Conservation (phyloP, 805 yeast genomes). For the Kodamaea fukazawae region DNA sequence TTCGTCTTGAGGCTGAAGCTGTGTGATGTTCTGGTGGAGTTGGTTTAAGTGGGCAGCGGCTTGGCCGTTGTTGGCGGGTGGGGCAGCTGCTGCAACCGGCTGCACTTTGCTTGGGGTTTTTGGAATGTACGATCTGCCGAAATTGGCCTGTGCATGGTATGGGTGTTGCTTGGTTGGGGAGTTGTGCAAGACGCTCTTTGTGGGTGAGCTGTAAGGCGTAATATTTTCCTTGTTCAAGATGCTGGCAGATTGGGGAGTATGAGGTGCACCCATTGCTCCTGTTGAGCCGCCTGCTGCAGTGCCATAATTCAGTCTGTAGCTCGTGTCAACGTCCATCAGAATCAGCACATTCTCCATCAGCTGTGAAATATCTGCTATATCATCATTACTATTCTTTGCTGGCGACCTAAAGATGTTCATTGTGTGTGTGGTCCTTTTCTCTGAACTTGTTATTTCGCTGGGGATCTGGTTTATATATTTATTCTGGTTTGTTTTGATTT, state of each 20-base stretch:
- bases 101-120: background rate
- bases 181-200: slow-evolving; percentile 34
- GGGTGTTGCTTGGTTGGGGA: slow-evolving; percentile 19
- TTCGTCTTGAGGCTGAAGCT: slow-evolving; percentile 26
- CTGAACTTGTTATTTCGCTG: background rate
- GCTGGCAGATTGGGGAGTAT: slow-evolving; percentile 13
- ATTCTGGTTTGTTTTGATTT: background rate
- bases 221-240: slow-evolving; percentile 35
- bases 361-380: slow-evolving; percentile 38
- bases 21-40: slow-evolving; percentile 29
- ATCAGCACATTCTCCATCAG: slow-evolving; percentile 44
- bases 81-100: background rate
- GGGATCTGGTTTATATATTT: slow-evolving; percentile 3
- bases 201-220: slow-evolving; percentile 35
- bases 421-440: background rate
- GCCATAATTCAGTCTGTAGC: slow-evolving; percentile 17
- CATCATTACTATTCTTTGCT: slow-evolving; percentile 5
- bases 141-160: slow-evolving; percentile 11
- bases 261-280: slow-evolving; percentile 10
- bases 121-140: background rate
- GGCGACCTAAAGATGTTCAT: slow-evolving; percentile 9
- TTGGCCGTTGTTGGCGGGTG: background rate
- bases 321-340: slow-evolving; percentile 40
- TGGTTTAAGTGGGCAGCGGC: slow-evolving; percentile 6
- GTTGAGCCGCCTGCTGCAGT: background rate